phyloP scores from a whole-genome alignment of 2,329 filamentous ascomycete genomes.

The Aspergillus awamori region DNA sequence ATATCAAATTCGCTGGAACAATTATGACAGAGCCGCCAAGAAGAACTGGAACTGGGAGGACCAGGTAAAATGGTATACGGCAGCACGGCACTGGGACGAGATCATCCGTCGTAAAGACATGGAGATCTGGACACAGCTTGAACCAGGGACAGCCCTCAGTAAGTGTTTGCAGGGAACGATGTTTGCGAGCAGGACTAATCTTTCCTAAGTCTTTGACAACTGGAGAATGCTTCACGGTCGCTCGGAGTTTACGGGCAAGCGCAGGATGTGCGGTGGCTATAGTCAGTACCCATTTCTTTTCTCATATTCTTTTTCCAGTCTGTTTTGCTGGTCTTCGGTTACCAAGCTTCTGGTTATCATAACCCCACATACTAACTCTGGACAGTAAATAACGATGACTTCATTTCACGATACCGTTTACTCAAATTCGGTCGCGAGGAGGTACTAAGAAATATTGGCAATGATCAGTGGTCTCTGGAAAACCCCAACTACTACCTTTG shows the following conservation, averaged over 20 bases:
- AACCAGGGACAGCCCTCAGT: constrained; percentile 78
- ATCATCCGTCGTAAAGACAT: constrained; percentile 67
- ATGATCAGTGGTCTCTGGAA: background rate
- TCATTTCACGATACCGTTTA: constrained; percentile 72
- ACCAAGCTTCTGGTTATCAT: background rate
- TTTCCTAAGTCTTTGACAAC: constrained; percentile 79
- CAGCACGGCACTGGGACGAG: constrained; percentile 72
- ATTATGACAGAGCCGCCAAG: constrained; percentile 77
- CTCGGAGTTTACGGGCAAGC: constrained; percentile 76
- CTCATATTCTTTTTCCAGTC: background rate
- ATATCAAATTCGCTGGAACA: constrained; percentile 85
- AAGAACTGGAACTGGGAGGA: constrained; percentile 55
- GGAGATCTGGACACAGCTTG: constrained; percentile 79
- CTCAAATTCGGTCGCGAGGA: constrained; percentile 61
- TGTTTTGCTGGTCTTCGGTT: background rate
- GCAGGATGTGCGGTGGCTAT: constrained; percentile 89
- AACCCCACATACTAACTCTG: constrained; percentile 12
- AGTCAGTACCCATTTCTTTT: constrained; percentile 58
- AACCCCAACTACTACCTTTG: constrained; percentile 22
- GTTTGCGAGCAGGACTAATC: constrained; percentile 13
- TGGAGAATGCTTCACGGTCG: constrained; percentile 92
- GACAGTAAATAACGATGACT: constrained; percentile 78
- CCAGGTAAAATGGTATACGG: constrained; percentile 72
- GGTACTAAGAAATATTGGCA: constrained; percentile 38
- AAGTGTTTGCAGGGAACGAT: constrained; percentile 38